Evolutionary conservation across 805 yeast genomes (phyloP), one percentile per base, ranked within the genome.

Genomic region (Spencermartinsiella europaea): DNA sequence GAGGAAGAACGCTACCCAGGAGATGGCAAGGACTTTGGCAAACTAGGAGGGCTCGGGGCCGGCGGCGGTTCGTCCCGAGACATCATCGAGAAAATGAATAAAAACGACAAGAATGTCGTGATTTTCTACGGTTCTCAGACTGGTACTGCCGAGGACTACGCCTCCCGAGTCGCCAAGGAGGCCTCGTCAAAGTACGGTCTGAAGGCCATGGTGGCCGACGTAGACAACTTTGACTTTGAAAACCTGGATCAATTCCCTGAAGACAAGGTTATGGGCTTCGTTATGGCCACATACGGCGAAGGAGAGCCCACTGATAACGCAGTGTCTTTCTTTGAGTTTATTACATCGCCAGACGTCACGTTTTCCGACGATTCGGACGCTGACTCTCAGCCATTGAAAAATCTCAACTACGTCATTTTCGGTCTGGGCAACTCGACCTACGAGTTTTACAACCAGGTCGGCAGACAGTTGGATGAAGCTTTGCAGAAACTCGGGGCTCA

Each of bases 261-360:
- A 15, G 76, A 77, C 49, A 70, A 77, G 45, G 68, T 77, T n/a
- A 80, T 80, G 17, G 80, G 88, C 51, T 83, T 91, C 60, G 74
- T 91, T 61, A 73, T 89, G 69, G 93, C 98, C 27, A 88, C 96
- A 8, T 93, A 93, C 59, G 99, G 99, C 57, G 99, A 91, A 69
- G 99, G 99, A 62, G 99, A 91, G 65, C 95, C 95, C 57, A 91
- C 99, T 12, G 99, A 91, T 65, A 86, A 87, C 58, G 93, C 97
- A n/a, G 76, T 77, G 36, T 80, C 79, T 34, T 87, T 93, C 63
- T 81, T 79, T 61, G 84, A 82, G 48, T 75, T 90, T 59, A 77
- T 80, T 28, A 57, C 65, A 21, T 66, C 72, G 45, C 78, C 75
- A 42, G 81, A 78, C 21, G 77, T 76, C 20, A 75, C 70, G 36